These are phyloP conservation scores for Benincasa hispida DNA, from an alignment of 306 rosid genomes.

Conservation along the genomic window DNA sequence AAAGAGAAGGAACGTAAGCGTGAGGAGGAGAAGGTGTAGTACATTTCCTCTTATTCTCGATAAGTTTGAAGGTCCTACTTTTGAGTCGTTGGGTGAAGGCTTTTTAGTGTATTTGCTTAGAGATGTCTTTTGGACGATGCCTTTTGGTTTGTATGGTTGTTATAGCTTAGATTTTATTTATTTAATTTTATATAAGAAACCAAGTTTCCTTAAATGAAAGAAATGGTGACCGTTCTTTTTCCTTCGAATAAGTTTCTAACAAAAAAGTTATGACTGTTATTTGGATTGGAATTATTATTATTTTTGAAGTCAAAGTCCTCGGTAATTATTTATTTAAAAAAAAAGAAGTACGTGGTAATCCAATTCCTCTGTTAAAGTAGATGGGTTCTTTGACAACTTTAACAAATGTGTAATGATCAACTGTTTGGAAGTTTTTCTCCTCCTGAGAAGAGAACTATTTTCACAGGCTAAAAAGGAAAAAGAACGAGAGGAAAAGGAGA, in stretches of 20 bases:
- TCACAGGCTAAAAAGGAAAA: conserved; percentile 76
- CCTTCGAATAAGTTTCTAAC: background rate
- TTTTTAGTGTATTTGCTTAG: background rate
- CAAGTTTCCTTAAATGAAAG: background rate
- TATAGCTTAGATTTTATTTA: background rate
- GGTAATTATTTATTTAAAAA: background rate
- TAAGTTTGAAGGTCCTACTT: background rate
- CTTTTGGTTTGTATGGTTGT: background rate
- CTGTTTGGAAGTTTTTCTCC: background rate
- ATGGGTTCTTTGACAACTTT: background rate
- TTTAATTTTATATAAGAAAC: background rate
- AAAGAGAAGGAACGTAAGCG: conserved; percentile 95
- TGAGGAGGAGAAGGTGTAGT: conserved; percentile 80
- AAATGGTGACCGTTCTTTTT: background rate
- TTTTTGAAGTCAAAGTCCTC: background rate
- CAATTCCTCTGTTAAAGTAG: background rate
- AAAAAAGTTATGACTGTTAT: background rate
- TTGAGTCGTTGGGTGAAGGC: background rate
- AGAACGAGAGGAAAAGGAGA: conserved; percentile 78
- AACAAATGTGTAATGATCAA: background rate
- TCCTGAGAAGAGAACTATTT: conserved; percentile 2
- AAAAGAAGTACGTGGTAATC: background rate
- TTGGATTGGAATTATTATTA: background rate
- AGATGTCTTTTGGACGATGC: background rate
- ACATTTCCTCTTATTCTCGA: conserved; percentile 1